Evolutionary conservation across 2,329 filamentous ascomycete species (phyloP).

Genomic region (Colletotrichum gigasporum): DNA sequence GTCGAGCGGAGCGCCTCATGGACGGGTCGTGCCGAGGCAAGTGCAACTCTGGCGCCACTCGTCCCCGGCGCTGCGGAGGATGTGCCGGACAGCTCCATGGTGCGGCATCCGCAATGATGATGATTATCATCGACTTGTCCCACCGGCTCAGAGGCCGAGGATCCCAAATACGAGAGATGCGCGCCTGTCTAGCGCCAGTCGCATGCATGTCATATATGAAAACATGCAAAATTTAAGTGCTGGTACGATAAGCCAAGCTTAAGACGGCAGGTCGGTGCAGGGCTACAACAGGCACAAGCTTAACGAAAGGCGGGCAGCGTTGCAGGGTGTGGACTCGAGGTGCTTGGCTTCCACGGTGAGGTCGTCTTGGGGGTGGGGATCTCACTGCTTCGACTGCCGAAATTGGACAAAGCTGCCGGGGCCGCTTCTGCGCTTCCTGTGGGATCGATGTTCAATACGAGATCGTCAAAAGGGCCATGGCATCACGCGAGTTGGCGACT

Average conservation of each 20-base stretch:
- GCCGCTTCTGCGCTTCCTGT: background rate
- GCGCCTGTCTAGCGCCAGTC: conserved; percentile 1
- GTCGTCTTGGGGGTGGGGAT: conserved; percentile 23
- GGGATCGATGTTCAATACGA: conserved; percentile 9
- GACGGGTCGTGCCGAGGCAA: background rate
- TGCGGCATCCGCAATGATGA: background rate
- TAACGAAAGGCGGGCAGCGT: background rate
- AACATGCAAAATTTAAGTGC: background rate
- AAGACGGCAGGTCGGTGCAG: conserved; percentile 27
- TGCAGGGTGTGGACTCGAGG: background rate
- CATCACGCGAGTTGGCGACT: background rate
- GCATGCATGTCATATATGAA: background rate
- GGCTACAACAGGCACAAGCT: background rate
- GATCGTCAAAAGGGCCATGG: conserved; percentile 15
- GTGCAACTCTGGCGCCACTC: background rate
- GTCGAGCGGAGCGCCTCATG: background rate
- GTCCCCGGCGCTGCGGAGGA: background rate
- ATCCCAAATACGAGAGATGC: conserved; percentile 14
- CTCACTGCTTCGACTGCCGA: conserved; percentile 4
- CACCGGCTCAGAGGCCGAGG: background rate
- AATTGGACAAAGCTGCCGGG: conserved; percentile 16
- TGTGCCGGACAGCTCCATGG: background rate
- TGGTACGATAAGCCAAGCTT: conserved; percentile 2
- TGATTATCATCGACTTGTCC: background rate
- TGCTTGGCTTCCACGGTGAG: conserved; percentile 16